phyloP scores from a whole-genome alignment of 2,329 filamentous ascomycete genomes.

The Fusarium sp. region DNA sequence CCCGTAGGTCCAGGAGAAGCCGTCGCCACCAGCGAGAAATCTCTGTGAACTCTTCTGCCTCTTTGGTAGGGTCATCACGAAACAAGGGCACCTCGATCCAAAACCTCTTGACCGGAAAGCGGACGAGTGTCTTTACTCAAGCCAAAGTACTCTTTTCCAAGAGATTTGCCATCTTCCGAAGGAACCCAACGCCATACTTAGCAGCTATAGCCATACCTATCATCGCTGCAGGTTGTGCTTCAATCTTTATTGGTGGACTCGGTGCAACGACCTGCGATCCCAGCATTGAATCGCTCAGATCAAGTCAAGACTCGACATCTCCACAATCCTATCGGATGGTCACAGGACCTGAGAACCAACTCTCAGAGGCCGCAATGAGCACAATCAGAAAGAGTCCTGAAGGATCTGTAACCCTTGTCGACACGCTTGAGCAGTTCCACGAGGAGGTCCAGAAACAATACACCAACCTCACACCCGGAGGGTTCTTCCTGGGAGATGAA shows the following conservation, averaged over 20 bases:
- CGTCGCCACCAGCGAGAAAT: not conserved
- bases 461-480: conserved; percentile 50
- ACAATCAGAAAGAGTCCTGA: not conserved
- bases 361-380: not conserved
- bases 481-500: not conserved
- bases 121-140: not conserved
- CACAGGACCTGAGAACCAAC: not conserved
- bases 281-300: not conserved
- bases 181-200: not conserved
- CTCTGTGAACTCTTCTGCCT: conserved; percentile 4
- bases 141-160: conserved; percentile 2
- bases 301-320: not conserved
- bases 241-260: not conserved
- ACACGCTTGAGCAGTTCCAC: not conserved
- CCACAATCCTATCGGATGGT: not conserved
- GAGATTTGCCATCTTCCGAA: not conserved
- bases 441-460: conserved; percentile 47
- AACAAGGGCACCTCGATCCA: not conserved
- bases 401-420: not conserved
- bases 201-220: not conserved
- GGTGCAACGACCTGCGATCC: not conserved
- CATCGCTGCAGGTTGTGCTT: conserved; percentile 1
- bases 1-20: not conserved
- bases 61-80: not conserved
- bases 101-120: not conserved